Conservation (phyloP, 2,329 filamentous ascomycete genomes). For the Penicillium psychrosexuale region DNA sequence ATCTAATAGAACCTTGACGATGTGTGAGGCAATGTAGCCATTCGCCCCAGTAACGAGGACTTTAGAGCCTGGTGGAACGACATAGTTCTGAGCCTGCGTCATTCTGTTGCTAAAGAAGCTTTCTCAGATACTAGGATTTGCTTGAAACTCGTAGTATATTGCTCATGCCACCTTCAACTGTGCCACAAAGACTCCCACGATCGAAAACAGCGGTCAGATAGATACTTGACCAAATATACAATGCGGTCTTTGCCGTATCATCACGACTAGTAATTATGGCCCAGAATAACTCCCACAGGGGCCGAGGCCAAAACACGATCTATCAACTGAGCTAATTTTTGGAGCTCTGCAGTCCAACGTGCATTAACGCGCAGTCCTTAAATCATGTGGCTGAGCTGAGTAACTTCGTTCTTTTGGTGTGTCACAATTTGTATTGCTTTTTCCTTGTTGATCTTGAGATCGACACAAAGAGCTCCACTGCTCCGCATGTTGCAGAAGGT, state of each 20-base stretch:
- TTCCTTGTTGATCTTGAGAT: neutral
- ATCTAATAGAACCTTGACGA: constrained; percentile 42
- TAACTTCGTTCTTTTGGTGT: neutral
- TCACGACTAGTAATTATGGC: neutral
- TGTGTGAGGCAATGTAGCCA: constrained; percentile 47
- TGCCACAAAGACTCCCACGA: too few relatives aligned
- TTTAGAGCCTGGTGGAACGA: constrained; percentile 29
- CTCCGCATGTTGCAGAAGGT: neutral
- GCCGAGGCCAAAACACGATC: neutral
- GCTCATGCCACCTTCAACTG: too few relatives aligned
- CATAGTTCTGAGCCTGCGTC: neutral
- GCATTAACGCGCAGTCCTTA: neutral
- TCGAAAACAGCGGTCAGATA: neutral
- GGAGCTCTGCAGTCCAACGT: neutral
- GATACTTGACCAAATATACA: too few relatives aligned
- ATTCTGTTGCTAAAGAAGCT: neutral
- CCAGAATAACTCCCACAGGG: too few relatives aligned
- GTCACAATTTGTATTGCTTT: neutral
- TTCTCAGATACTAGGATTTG: neutral
- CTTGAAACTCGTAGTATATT: neutral
- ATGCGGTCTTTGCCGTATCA: too few relatives aligned
- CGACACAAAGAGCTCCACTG: neutral
- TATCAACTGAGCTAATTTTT: neutral
- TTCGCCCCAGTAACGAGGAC: constrained; percentile 50
- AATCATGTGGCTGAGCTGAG: neutral